Conservation (phyloP, 768 basidiomycete genomes). For the Psilocybe cyanescens region DNA sequence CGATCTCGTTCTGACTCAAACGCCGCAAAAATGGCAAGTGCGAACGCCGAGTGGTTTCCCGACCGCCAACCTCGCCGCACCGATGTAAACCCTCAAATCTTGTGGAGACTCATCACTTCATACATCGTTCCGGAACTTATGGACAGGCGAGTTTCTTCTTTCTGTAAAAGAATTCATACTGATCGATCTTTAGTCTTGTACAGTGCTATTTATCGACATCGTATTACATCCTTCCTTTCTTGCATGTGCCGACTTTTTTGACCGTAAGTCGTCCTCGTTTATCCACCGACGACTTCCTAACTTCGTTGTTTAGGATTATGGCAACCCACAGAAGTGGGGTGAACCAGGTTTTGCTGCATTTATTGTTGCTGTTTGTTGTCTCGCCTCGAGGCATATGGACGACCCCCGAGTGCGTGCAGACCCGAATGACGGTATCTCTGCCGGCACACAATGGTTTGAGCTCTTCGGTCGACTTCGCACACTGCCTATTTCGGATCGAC, state of each 20-base stretch:
- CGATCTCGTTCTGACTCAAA: constrained; percentile 28
- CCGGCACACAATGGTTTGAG: constrained; percentile 92
- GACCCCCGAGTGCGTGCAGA: constrained; percentile 88
- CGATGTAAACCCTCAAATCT: constrained; percentile 83
- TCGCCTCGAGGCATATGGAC: constrained; percentile 91
- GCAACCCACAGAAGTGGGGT: constrained; percentile 93
- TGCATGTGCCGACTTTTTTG: constrained; percentile 90
- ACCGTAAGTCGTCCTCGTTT: constrained; percentile 47
- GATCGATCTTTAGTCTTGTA: constrained; percentile 54
- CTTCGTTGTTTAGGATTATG: constrained; percentile 69
- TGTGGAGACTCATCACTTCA: constrained; percentile 88
- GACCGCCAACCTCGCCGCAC: constrained; percentile 74
- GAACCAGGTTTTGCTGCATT: constrained; percentile 95
- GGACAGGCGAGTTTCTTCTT: constrained; percentile 70
- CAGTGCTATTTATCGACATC: constrained; percentile 90
- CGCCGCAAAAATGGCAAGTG: constrained; percentile 32
- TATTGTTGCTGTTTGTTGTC: constrained; percentile 90
- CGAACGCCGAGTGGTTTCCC: constrained; percentile 76
- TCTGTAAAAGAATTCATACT: constrained; percentile 17
- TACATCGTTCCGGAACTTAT: constrained; percentile 89
- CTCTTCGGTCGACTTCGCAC: constrained; percentile 85
- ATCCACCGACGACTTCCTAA: constrained; percentile 20
- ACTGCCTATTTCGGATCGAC: constrained; percentile 86
- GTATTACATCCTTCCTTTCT: constrained; percentile 91
- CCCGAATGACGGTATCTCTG: constrained; percentile 82